Evolutionary conservation across 441 rosid species (phyloP).

Genomic region (Dalechampia spathulata): DNA sequence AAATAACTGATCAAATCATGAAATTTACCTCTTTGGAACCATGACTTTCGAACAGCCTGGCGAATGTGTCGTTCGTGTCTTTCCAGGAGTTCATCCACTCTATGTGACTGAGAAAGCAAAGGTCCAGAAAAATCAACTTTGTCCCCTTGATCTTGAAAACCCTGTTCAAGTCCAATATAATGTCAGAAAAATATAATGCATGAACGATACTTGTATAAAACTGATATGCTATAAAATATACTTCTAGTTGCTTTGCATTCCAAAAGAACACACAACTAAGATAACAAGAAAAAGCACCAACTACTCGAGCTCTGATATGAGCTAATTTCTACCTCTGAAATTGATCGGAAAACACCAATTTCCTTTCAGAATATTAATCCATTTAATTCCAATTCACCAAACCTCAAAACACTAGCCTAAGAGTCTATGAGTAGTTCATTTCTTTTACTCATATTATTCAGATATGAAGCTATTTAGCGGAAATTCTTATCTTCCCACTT

Average conservation of each 20-base stretch:
- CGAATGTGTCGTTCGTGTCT: constrained; percentile 79
- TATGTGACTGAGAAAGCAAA: constrained; percentile 60
- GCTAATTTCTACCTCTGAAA: too few species aligned
- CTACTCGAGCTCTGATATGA: too few species aligned
- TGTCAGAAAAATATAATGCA: background rate
- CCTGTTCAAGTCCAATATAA: constrained; percentile 37
- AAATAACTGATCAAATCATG: background rate
- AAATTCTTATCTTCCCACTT: background rate
- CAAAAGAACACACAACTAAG: background rate
- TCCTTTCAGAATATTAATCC: too few species aligned
- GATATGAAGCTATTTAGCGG: background rate
- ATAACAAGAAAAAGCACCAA: background rate
- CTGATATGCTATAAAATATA: background rate
- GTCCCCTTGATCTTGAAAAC: constrained; percentile 46
- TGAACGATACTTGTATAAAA: background rate
- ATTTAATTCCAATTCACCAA: background rate
- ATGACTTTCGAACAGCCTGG: constrained; percentile 81
- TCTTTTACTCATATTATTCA: background rate
- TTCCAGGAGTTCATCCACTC: constrained; percentile 74
- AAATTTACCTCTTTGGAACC: constrained; percentile 83
- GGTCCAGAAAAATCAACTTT: constrained; percentile 91
- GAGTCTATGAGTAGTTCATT: background rate
- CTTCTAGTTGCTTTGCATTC: background rate
- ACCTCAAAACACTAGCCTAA: background rate
- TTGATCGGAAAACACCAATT: too few species aligned